A percentile compares a stretch with the other conserved stretches of the same genome.
These are phyloP conservation scores for Scolecobasidium constrictum DNA, from an alignment of 2,329 filamentous ascomycete species.

Conservation along the genomic window DNA sequence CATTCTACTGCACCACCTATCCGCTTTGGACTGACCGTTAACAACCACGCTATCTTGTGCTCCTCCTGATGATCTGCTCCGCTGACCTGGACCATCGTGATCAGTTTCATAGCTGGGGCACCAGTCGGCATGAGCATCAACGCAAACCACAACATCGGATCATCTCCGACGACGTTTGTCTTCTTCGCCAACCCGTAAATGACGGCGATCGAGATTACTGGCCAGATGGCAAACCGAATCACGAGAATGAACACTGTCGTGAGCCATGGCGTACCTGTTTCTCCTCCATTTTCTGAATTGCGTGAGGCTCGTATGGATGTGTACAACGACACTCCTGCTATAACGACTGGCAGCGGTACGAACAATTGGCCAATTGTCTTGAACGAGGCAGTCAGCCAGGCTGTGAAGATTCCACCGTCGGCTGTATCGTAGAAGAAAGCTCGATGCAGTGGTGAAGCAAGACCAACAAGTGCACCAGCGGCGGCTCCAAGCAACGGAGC, in stretches of 20 bases:
- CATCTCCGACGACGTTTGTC: conserved; percentile 9
- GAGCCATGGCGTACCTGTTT: conserved; percentile 34
- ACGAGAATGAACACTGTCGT: conserved; percentile 42
- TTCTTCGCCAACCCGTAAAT: conserved; percentile 10
- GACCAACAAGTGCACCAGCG: conserved; percentile 47
- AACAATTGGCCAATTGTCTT: conserved; percentile 54
- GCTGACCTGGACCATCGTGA: conserved; percentile 11
- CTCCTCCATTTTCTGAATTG: conserved; percentile 27
- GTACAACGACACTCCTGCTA: conserved; percentile 54
- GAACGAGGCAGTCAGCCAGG: conserved; percentile 53
- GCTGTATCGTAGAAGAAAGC: conserved; percentile 49
- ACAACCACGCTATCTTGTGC: conserved; percentile 9
- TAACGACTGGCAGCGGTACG: conserved; percentile 52
- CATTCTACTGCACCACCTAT: not conserved
- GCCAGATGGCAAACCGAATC: conserved; percentile 52
- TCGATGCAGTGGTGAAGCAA: conserved; percentile 47
- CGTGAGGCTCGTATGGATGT: conserved; percentile 34
- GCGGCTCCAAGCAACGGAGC: conserved; percentile 50
- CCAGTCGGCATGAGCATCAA: conserved; percentile 12
- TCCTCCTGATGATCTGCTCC: conserved; percentile 9
- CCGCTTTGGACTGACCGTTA: conserved; percentile 6
- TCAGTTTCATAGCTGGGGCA: conserved; percentile 11
- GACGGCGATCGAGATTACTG: conserved; percentile 19
- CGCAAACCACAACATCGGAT: conserved; percentile 12
- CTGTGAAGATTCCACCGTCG: conserved; percentile 53